phyloP scores from a whole-genome alignment of 139 green algal species.

The Volvox reticuliferus region DNA sequence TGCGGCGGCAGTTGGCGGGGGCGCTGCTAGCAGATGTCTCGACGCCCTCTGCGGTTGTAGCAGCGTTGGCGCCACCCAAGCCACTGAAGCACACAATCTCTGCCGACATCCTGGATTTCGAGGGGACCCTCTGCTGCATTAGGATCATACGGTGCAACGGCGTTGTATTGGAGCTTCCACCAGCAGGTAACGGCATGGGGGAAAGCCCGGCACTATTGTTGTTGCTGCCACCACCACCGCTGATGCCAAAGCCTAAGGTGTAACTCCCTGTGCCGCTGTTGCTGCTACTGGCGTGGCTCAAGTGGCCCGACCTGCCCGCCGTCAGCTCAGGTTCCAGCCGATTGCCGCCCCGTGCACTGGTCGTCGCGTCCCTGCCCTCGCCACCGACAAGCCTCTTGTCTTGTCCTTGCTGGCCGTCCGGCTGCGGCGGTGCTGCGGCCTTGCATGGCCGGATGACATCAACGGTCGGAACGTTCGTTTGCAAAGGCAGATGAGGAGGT shows the following conservation, averaged over 20 bases:
- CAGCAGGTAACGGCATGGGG: neutral
- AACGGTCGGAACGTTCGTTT: no score
- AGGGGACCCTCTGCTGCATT: neutral
- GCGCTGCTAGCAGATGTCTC: neutral
- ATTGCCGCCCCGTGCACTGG: no score
- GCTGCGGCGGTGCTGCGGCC: no score
- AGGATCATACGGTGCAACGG: neutral
- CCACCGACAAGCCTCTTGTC: no score
- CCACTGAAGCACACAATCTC: neutral
- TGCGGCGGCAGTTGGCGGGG: neutral
- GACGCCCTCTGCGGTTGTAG: neutral
- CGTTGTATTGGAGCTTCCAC: neutral
- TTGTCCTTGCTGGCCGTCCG: no score
- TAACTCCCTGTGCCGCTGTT: neutral
- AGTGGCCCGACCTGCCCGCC: neutral
- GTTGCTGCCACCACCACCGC: neutral
- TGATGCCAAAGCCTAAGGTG: neutral
- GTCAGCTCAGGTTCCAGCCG: neutral
- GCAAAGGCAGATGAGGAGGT: no score
- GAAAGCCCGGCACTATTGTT: neutral
- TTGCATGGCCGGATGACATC: no score
- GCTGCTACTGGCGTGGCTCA: neutral
- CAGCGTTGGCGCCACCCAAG: neutral
- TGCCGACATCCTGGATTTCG: neutral
- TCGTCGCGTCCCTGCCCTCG: no score